Evolutionary conservation across 768 basidiomycete species (phyloP), one percentile per base, ranked within the genome.

Genomic region (Lenzites betulinus): DNA sequence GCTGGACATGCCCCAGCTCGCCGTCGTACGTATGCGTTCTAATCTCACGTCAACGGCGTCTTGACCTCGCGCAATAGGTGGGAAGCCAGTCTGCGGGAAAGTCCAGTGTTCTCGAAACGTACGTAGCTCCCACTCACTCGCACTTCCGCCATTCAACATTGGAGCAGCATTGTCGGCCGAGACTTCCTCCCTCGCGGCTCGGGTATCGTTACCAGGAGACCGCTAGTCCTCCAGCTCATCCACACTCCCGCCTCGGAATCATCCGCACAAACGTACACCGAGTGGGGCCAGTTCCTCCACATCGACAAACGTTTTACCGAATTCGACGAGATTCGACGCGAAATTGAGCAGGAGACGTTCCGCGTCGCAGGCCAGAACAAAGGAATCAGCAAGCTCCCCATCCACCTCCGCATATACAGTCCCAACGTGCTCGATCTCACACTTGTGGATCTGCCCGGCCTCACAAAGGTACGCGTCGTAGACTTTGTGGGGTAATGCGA

Each of bases 361-460:
- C 81, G 97, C 44, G 95, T 99, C 18, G 97, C 97, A 0, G 97
- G 97, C 0, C 95, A 98, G 79, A 98, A 98, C 76, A 99, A 98
- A 76, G 97, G 97, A 46, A 90, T 99, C 60, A 95, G 93, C 77
- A 95, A 95, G 72, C 75, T 97, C 48, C 95, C 96, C 1, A 98
- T 98, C 69, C 93, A 95, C 59, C 81, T 99, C 48, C 85, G 93
- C 72, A 97, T 99, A 78, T 95, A 90, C 74, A 97, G 95, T 62
- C 95, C 96, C 23, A 86, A 94, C 67, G 97, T 99, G 36, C 78
- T 98, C 65, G 96, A 98, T 73, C 76, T 99, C 69, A 99, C 97
- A 1, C 75, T 99, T 66, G 97, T 99, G 30, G 97, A 99, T 78
- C 75, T 99, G 53, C 97, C 97, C 4, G 97, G 97, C 28, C 76